Conservation (phyloP, 352 stramenopile species). For the Pythium angustatum region DNA sequence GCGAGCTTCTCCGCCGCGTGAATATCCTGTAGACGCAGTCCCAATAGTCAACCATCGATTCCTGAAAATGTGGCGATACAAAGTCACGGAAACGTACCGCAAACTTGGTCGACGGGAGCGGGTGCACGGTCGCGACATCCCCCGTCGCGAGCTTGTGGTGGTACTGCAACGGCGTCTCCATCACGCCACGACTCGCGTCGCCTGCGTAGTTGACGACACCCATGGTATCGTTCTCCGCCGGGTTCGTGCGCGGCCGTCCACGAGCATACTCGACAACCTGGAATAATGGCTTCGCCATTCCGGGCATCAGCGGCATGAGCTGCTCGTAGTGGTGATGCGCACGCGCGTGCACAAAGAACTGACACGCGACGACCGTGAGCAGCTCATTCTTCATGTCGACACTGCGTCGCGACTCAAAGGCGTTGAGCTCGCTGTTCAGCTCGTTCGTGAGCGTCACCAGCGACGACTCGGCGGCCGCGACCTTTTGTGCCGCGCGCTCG, state of each 20-base stretch:
- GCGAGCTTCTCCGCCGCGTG: constrained; percentile 73
- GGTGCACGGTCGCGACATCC: constrained; percentile 53
- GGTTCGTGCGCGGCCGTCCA: constrained; percentile 45
- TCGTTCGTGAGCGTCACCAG: constrained; percentile 57
- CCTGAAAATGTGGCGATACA: not conserved
- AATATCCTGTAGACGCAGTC: constrained; percentile 52
- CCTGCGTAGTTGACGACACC: constrained; percentile 65
- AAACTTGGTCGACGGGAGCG: constrained; percentile 49
- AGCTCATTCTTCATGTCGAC: constrained; percentile 79
- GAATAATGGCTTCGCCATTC: constrained; percentile 59
- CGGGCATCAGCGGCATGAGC: constrained; percentile 66
- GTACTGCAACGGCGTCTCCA: constrained; percentile 56
- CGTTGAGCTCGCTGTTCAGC: constrained; percentile 67
- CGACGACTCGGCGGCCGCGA: constrained; percentile 45
- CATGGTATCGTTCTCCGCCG: constrained; percentile 41
- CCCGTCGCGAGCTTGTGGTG: constrained; percentile 33
- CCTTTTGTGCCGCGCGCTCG: constrained; percentile 64
- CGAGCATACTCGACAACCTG: constrained; percentile 60
- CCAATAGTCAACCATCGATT: not conserved
- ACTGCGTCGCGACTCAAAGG: constrained; percentile 57
- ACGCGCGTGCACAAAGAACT: constrained; percentile 69
- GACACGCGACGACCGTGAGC: constrained; percentile 68
- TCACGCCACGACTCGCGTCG: constrained; percentile 39
- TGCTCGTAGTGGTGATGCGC: constrained; percentile 75
- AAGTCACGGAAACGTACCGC: constrained; percentile 31